A percentile compares a stretch with the other conserved stretches of the same genome.
Evolutionary conservation across 2,329 filamentous ascomycete genomes (phyloP).

Genomic region (Venturia asperata): DNA sequence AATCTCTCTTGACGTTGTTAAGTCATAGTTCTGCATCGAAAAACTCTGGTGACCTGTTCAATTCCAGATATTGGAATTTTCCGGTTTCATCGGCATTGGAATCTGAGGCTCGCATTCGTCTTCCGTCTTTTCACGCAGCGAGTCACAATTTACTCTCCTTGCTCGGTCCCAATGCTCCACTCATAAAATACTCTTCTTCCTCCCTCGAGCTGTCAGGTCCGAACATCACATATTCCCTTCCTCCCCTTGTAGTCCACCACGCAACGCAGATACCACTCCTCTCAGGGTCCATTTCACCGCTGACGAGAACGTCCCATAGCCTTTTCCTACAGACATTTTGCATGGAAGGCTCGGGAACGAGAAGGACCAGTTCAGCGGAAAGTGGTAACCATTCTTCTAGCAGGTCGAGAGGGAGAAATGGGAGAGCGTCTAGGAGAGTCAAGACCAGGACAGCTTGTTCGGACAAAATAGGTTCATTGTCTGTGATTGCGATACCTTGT

Average conservation of each 20-base stretch:
- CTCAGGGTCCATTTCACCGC: constrained; percentile 83
- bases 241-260: constrained; percentile 73
- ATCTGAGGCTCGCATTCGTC: not conserved
- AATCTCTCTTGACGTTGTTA: too few relatives aligned
- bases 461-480: constrained; percentile 45
- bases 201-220: constrained; percentile 40
- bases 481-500: constrained; percentile 29
- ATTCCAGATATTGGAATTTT: too few relatives aligned
- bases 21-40: too few relatives aligned
- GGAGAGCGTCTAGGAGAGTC: constrained; percentile 71
- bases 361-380: constrained; percentile 59
- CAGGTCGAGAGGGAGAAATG: constrained; percentile 60
- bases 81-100: too few relatives aligned
- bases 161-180: constrained; percentile 41
- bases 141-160: constrained; percentile 44
- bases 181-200: constrained; percentile 44
- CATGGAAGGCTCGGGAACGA: constrained; percentile 55
- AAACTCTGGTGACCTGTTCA: too few relatives aligned
- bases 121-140: not conserved
- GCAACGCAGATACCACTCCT: constrained; percentile 68
- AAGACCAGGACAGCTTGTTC: constrained; percentile 73
- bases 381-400: constrained; percentile 76
- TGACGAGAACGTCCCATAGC: constrained; percentile 72
- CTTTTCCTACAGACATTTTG: constrained; percentile 59
- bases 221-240: constrained; percentile 48